These are phyloP conservation scores for Phytophthora cajani DNA, from an alignment of 352 stramenopile genomes.

Conservation along the genomic window DNA sequence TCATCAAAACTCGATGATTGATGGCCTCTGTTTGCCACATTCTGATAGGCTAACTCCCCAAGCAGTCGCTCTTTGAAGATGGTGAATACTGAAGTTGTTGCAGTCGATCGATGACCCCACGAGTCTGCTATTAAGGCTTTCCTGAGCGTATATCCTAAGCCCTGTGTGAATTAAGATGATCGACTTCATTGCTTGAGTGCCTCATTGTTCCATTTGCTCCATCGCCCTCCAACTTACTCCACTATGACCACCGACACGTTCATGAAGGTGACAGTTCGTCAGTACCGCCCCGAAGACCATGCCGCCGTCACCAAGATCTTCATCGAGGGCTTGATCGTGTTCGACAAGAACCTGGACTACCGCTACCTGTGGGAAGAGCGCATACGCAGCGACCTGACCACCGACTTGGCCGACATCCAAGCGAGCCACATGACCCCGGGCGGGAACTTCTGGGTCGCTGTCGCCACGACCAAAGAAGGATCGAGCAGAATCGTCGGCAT, in stretches of 20 bases:
- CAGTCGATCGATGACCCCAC: too few species aligned
- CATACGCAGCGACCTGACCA: slow-evolving; percentile 22
- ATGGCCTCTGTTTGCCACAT: too few species aligned
- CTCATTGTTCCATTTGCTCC: background rate
- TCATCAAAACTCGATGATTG: too few species aligned
- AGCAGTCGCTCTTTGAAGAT: too few species aligned
- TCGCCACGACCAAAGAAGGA: slow-evolving; percentile 1
- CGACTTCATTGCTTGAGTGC: background rate
- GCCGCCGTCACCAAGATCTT: slow-evolving; percentile 29
- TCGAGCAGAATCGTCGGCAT: slow-evolving; percentile 31
- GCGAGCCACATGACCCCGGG: slow-evolving; percentile 19
- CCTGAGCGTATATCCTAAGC: too few species aligned
- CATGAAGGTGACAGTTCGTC: background rate
- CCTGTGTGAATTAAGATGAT: too few species aligned
- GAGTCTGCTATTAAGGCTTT: too few species aligned
- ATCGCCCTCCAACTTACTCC: background rate
- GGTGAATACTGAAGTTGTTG: too few species aligned
- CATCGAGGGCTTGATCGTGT: slow-evolving; percentile 3
- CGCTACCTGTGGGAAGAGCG: slow-evolving; percentile 31
- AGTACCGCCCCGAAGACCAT: slow-evolving; percentile 31
- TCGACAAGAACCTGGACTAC: slow-evolving; percentile 26
- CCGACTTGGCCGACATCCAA: slow-evolving; percentile 29
- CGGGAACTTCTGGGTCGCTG: slow-evolving; percentile 40
- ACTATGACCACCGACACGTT: background rate
- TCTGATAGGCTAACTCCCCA: too few species aligned